These are phyloP conservation scores for Fusarium oligoseptatum DNA, from an alignment of 2,329 filamentous ascomycete species.

Conservation along the genomic window DNA sequence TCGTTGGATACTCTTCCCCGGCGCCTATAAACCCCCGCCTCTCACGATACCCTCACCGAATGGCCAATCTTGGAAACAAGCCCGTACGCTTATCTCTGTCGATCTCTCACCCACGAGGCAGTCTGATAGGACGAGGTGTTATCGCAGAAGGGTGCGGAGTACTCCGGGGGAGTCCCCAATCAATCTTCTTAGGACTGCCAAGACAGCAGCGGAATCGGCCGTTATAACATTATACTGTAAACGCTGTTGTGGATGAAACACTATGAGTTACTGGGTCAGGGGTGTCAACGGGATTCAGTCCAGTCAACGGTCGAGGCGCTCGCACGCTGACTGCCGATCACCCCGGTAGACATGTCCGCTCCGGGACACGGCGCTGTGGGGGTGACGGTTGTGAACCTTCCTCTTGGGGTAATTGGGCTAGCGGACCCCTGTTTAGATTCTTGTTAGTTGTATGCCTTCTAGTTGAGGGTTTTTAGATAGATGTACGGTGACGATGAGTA, in stretches of 20 bases:
- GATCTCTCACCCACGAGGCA: conserved; percentile 36
- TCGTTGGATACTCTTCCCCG: conserved; percentile 26
- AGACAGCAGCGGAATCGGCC: background rate
- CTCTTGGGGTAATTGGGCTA: conserved; percentile 30
- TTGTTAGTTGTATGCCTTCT: background rate
- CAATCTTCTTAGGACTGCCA: background rate
- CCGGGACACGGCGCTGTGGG: conserved; percentile 22
- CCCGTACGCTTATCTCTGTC: conserved; percentile 6
- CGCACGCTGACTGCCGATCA: conserved; percentile 34
- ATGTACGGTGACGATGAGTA: background rate
- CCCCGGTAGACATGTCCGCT: conserved; percentile 5
- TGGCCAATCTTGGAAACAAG: conserved; percentile 23
- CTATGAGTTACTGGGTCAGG: background rate
- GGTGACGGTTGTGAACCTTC: conserved; percentile 27
- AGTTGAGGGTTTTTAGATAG: background rate
- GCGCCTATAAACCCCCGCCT: conserved; percentile 6
- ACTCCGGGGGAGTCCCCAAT: background rate
- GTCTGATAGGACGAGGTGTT: conserved; percentile 33
- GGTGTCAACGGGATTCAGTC: conserved; percentile 8
- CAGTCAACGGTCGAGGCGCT: conserved; percentile 28
- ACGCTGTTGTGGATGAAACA: background rate
- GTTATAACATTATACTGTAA: background rate
- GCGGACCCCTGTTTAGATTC: background rate
- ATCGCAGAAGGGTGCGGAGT: background rate
- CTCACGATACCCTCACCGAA: conserved; percentile 26